Conservation (phyloP, 192 early-diverging fungal genomes). For the Backusella tarrabulga region DNA sequence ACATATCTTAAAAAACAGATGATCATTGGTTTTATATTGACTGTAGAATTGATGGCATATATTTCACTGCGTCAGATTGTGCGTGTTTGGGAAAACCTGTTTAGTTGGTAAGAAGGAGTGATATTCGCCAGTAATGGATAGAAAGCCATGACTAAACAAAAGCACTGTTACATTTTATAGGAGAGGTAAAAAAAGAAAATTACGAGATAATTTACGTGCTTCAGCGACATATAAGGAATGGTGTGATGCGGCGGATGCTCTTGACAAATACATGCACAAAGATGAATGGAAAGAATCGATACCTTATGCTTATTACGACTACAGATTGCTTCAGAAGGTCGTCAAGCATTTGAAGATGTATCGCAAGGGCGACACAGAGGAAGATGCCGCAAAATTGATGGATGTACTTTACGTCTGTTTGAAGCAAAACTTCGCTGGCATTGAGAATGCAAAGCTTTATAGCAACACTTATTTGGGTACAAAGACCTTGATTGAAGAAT, state of each 20-base stretch:
- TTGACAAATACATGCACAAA: slow-evolving; percentile 67
- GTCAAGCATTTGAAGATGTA: slow-evolving; percentile 43
- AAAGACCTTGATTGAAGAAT: slow-evolving; percentile 67
- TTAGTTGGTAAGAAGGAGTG: slow-evolving; percentile 49
- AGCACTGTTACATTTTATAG: slow-evolving; percentile 18
- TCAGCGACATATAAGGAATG: slow-evolving; percentile 63
- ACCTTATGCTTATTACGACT: slow-evolving; percentile 63
- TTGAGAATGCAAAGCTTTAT: slow-evolving; percentile 75
- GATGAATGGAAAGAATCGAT: slow-evolving; percentile 67
- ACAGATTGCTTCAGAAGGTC: slow-evolving; percentile 59
- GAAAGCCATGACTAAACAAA: background rate
- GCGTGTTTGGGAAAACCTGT: slow-evolving; percentile 60
- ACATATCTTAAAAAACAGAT: slow-evolving; percentile 26
- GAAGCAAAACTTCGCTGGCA: slow-evolving; percentile 75
- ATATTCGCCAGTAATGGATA: background rate
- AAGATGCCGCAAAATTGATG: slow-evolving; percentile 42
- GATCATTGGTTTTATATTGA: slow-evolving; percentile 54
- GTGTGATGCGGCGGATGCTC: slow-evolving; percentile 50
- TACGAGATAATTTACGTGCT: slow-evolving; percentile 51
- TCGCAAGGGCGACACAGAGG: slow-evolving; percentile 31
- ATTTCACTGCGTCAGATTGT: slow-evolving; percentile 59
- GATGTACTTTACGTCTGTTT: slow-evolving; percentile 57
- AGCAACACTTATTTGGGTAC: slow-evolving; percentile 73
- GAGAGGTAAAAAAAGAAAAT: slow-evolving; percentile 50
- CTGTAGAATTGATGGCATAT: slow-evolving; percentile 61